Conservation (phyloP, 2,329 filamentous ascomycete genomes). For the Neodidymelliopsis sp. region DNA sequence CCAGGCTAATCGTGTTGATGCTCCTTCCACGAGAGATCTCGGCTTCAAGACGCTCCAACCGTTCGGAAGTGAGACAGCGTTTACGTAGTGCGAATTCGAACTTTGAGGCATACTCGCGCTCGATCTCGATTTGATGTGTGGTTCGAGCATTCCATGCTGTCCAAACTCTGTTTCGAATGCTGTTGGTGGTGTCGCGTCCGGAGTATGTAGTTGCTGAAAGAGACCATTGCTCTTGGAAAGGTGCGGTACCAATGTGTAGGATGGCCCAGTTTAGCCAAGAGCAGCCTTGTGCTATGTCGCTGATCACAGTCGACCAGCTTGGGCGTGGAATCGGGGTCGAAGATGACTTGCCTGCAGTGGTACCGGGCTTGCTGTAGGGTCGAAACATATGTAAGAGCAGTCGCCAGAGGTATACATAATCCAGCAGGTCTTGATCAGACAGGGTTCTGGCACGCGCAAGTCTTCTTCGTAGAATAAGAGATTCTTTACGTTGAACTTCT, state of each 20-base stretch:
- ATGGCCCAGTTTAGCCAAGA: constrained; percentile 30
- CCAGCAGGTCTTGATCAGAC: constrained; percentile 19
- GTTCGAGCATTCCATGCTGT: constrained; percentile 5
- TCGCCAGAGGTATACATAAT: constrained; percentile 25
- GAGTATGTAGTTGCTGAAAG: not conserved
- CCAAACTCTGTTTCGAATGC: constrained; percentile 21
- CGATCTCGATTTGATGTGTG: constrained; percentile 25
- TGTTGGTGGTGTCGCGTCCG: not conserved
- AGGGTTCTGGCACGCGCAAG: constrained; percentile 11
- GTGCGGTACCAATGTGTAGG: constrained; percentile 18
- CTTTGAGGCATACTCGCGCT: constrained; percentile 23
- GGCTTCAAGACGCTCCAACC: constrained; percentile 18
- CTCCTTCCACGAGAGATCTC: constrained; percentile 19
- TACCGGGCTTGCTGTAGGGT: constrained; percentile 19
- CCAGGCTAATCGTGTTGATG: constrained; percentile 27
- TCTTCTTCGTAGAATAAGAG: constrained; percentile 17
- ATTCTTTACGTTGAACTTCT: constrained; percentile 16
- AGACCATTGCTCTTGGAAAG: constrained; percentile 24
- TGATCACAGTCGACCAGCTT: constrained; percentile 21
- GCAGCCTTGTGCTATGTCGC: constrained; percentile 24
- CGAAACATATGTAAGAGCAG: constrained; percentile 20
- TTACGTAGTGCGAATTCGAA: constrained; percentile 27
- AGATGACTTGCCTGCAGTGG: not conserved
- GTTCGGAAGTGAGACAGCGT: constrained; percentile 20
- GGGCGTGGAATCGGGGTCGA: not conserved